Base-by-base conservation (phyloP, 2,329 filamentous ascomycete species). In the Xylariaceae sp. region DNA sequence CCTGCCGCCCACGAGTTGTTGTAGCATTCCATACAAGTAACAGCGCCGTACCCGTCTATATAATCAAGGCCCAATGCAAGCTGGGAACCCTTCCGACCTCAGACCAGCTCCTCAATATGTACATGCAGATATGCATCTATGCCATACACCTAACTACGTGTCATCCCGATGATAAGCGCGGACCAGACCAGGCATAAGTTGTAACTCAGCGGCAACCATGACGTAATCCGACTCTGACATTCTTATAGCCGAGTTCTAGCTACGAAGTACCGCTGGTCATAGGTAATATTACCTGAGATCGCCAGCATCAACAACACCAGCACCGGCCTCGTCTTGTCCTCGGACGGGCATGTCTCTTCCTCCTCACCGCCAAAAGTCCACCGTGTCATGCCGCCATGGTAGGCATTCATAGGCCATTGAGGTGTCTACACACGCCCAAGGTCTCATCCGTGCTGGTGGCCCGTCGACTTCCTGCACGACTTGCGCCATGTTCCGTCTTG, bases 331-430 rank as follows among this genome's bases (percentile, higher is more conserved):
- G 13, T 43, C 41, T 43, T 47, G 15, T 39, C 30, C 41, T 8
- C 26, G 26, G 26, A 13, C 12, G 19, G 26, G 8, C 26, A 40
- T 41, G 26, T 13, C n/a, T 36, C 45, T 37, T 37, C 50, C 51
- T 37, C 49, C 34, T 58, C 54, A 57, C 57, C 52, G 51, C 59
- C 32, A 42, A 42, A 52, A 34, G 22, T 48, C 39, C 42, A 49
- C 40, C 61, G 54, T 63, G 64, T 60, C 63, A 79, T 79, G 76
- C 73, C 72, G 71, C 70, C 67, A 80, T 80, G 76, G 77, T 68
- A 62, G 58, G 54, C 58, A 59, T 70, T 56, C 48, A 61, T 51
- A 66, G 69, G 68, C 72, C 71, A 69, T 70, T 71, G 68, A 68
- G 71, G 70, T 69, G 67, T 59, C 60, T 67, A 16, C 49, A 56